These are phyloP conservation scores for Podospora fimiseda DNA, from an alignment of 495 filamentous ascomycete species.

Conservation along the genomic window DNA sequence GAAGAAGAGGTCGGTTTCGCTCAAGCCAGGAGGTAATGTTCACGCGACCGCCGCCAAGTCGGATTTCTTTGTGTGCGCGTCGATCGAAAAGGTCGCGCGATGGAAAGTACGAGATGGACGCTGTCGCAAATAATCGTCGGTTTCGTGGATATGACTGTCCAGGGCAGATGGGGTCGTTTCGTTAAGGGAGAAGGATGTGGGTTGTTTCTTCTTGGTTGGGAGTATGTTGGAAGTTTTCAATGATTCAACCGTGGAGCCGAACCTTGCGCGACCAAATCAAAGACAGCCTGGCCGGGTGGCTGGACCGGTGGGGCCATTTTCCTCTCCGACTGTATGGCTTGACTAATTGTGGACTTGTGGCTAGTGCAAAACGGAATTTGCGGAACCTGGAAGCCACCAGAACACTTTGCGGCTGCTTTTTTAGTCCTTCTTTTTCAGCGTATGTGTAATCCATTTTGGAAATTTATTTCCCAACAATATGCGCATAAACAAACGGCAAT, in stretches of 20 bases:
- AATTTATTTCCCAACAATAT: too few relatives aligned
- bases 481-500: too few relatives aligned
- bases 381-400: not conserved
- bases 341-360: too few relatives aligned
- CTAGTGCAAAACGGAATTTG: too few relatives aligned
- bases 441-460: too few relatives aligned
- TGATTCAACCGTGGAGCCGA: slow-evolving; percentile 13
- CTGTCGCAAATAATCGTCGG: not conserved
- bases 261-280: slow-evolving; percentile 5
- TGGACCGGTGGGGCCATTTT: slow-evolving; percentile 6
- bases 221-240: slow-evolving; percentile 11
- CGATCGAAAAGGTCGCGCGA: not conserved
- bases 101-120: not conserved
- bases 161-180: not conserved
- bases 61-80: not conserved
- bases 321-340: too few relatives aligned
- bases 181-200: not conserved
- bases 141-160: not conserved
- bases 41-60: too few relatives aligned
- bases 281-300: slow-evolving; percentile 6
- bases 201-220: slow-evolving; percentile 1
- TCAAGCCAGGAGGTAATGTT: too few relatives aligned
- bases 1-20: not conserved
- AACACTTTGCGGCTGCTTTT: not conserved
- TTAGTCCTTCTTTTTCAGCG: too few relatives aligned